phyloP scores from a whole-genome alignment of 2,329 filamentous ascomycete genomes.

The Knufia fluminis region DNA sequence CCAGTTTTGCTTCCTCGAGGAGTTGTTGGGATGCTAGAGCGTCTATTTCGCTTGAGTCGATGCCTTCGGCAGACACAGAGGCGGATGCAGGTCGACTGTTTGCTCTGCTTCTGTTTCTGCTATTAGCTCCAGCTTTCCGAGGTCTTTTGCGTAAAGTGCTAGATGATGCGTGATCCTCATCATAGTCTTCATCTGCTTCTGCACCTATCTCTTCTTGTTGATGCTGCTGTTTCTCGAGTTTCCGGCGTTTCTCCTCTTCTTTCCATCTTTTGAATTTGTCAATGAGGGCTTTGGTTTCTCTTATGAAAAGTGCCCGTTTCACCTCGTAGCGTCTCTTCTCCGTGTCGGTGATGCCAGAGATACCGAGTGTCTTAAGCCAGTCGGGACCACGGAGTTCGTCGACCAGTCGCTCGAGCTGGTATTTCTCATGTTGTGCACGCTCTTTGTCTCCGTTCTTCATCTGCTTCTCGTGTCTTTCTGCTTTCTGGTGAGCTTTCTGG shows the following conservation, averaged over 20 bases:
- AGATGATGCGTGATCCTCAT: constrained; percentile 2
- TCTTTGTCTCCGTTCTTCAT: constrained; percentile 60
- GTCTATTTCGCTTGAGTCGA: constrained; percentile 61
- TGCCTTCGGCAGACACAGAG: constrained; percentile 19
- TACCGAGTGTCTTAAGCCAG: constrained; percentile 86
- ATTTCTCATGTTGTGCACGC: constrained; percentile 56
- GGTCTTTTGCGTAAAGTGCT: constrained; percentile 19
- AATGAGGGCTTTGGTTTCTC: constrained; percentile 69
- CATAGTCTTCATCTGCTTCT: constrained; percentile 16
- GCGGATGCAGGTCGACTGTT: neutral
- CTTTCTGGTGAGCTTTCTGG: constrained; percentile 49
- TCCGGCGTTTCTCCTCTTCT: constrained; percentile 76
- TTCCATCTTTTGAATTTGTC: constrained; percentile 85
- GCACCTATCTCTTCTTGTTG: constrained; percentile 40
- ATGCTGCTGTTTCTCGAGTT: constrained; percentile 62
- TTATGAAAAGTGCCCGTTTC: constrained; percentile 75
- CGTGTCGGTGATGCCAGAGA: constrained; percentile 73
- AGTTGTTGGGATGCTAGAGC: constrained; percentile 65
- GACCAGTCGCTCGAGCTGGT: constrained; percentile 57
- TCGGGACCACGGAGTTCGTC: constrained; percentile 83
- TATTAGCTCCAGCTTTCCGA: constrained; percentile 16
- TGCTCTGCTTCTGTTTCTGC: constrained; percentile 7
- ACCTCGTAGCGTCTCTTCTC: constrained; percentile 81
- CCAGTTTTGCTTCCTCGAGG: constrained; percentile 58
- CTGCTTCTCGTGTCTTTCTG: constrained; percentile 58